Conservation (phyloP, 192 early-diverging fungal genomes). For the Diversispora eburnea region DNA sequence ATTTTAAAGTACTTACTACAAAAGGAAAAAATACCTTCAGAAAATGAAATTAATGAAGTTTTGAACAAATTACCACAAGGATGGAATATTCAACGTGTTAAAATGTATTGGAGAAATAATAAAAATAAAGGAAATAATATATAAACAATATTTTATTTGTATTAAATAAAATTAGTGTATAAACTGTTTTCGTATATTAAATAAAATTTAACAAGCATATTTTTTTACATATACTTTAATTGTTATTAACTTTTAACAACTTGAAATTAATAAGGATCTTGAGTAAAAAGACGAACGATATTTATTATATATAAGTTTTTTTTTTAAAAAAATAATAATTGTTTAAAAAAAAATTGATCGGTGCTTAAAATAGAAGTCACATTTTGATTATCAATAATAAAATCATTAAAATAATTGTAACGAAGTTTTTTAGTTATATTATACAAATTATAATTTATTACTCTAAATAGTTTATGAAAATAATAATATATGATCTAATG, state of each 20-base stretch:
- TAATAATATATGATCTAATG: too few relatives aligned
- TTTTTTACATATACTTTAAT: background rate
- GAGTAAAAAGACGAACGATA: background rate
- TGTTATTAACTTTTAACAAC: background rate
- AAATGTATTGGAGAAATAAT: background rate
- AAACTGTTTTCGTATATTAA: background rate
- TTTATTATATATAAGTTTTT: background rate
- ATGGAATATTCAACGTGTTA: background rate
- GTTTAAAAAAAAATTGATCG: background rate
- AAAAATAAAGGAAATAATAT: background rate
- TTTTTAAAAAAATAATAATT: slow-evolving; percentile 1
- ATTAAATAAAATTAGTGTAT: background rate
- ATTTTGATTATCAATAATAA: background rate
- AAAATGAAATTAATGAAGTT: background rate
- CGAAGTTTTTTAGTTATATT: too few relatives aligned
- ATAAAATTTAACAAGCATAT: background rate
- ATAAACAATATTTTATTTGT: background rate
- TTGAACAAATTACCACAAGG: background rate
- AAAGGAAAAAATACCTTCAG: background rate
- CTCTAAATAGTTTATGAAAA: too few relatives aligned
- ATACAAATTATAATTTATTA: too few relatives aligned
- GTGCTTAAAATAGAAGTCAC: background rate
- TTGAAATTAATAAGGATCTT: background rate
- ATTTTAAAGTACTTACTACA: background rate
- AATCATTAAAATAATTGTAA: background rate